Evolutionary conservation across 2,329 filamentous ascomycete genomes (phyloP).

Genomic region (Paracorniculantispora psalliotae): DNA sequence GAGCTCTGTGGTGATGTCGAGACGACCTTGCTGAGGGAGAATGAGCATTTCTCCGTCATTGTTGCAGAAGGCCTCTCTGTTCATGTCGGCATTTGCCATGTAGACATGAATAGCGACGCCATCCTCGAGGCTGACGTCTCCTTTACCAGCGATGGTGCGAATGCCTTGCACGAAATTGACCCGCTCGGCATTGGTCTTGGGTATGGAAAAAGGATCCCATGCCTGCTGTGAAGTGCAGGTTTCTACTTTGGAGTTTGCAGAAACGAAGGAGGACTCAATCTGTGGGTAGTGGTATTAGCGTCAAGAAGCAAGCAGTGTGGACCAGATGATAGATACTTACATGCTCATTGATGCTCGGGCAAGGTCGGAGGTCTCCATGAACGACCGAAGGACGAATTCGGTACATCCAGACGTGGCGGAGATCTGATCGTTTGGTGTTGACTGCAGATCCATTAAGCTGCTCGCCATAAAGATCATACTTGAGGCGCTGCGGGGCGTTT

Average conservation of each 20-base stretch:
- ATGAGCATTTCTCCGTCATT: conserved; percentile 65
- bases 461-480: conserved; percentile 39
- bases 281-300: too few species aligned
- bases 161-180: conserved; percentile 44
- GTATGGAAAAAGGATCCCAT: conserved; percentile 41
- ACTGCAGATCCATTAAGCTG: conserved; percentile 42
- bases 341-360: conserved; percentile 25
- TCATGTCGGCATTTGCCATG: conserved; percentile 42
- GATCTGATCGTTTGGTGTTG: conserved; percentile 24
- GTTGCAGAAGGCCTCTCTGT: conserved; percentile 43
- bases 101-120: conserved; percentile 47
- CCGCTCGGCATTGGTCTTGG: conserved; percentile 31
- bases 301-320: neutral
- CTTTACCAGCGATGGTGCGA: conserved; percentile 44
- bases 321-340: conserved; percentile 5
- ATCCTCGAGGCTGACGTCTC: conserved; percentile 44
- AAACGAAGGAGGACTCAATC: conserved; percentile 40
- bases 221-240: conserved; percentile 41
- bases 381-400: conserved; percentile 29
- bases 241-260: conserved; percentile 41
- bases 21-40: conserved; percentile 57
- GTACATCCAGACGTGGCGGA: conserved; percentile 32
- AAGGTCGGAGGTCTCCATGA: conserved; percentile 21
- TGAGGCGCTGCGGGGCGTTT: conserved; percentile 40
- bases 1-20: conserved; percentile 66